phyloP scores from a whole-genome alignment of 2,329 filamentous ascomycete genomes.

The Apiospora marii region DNA sequence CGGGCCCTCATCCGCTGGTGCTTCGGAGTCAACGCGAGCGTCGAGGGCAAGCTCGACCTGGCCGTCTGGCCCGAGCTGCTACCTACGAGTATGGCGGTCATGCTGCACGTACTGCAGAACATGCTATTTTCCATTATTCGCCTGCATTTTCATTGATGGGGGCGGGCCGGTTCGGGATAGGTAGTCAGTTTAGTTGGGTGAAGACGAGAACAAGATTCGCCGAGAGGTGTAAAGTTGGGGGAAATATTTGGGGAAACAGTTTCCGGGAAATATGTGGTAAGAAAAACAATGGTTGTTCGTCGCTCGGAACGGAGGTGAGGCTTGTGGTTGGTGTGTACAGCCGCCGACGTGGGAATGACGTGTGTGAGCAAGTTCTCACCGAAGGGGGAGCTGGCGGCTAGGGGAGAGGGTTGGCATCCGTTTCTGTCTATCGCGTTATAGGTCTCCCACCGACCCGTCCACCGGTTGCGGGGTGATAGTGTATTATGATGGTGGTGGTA shows the following conservation, averaged over 20 bases:
- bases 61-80: constrained; percentile 72
- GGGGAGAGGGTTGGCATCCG: background rate
- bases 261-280: constrained; percentile 2
- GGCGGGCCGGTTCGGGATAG: background rate
- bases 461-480: constrained; percentile 19
- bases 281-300: background rate
- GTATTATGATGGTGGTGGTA: background rate
- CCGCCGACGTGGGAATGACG: constrained; percentile 21
- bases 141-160: constrained; percentile 58
- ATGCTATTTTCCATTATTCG: constrained; percentile 76
- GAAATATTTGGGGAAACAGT: background rate
- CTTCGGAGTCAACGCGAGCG: constrained; percentile 68
- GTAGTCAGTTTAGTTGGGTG: background rate
- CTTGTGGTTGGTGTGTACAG: constrained; percentile 5
- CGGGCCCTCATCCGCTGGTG: constrained; percentile 64
- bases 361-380: background rate
- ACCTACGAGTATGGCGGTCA: constrained; percentile 70
- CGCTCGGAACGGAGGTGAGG: background rate
- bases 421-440: constrained; percentile 6
- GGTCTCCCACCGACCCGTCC: constrained; percentile 17
- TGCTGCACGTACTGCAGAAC: constrained; percentile 74
- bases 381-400: background rate
- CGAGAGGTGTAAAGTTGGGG: background rate
- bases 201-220: background rate
- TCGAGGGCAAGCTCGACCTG: constrained; percentile 70